A percentile compares a stretch with the other conserved stretches of the same genome.
Evolutionary conservation across 208 protist genomes (phyloP).

Genomic region (Vickermania ingenoplastis): DNA sequence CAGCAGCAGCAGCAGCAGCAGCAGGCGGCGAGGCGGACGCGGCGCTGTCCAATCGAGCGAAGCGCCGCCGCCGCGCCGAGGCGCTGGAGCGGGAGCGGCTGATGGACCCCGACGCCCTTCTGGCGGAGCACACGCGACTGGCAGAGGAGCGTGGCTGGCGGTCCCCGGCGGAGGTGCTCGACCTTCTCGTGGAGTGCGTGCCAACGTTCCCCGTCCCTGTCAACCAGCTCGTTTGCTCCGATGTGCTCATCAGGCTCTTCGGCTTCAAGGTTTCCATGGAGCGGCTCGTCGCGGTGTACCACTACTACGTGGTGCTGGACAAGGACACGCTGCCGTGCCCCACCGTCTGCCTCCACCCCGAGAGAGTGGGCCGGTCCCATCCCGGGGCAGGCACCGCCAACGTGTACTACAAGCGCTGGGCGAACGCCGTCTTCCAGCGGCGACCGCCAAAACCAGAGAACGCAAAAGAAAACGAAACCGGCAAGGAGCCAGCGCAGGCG

Average conservation of each 20-base stretch:
- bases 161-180: constrained; percentile 54
- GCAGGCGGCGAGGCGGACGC: background rate
- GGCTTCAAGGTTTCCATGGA: background rate
- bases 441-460: too few relatives aligned
- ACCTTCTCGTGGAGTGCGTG: constrained; percentile 75
- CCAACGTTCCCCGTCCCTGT: constrained; percentile 64
- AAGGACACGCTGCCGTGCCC: background rate
- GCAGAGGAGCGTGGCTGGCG: constrained; percentile 43
- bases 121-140: constrained; percentile 44
- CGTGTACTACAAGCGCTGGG: background rate
- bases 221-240: constrained; percentile 32
- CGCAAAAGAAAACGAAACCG: background rate
- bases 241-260: constrained; percentile 24
- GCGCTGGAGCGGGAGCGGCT: background rate
- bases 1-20: too few relatives aligned
- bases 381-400: background rate
- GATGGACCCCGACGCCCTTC: constrained; percentile 22
- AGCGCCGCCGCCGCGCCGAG: background rate
- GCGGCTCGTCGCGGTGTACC: background rate
- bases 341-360: background rate
- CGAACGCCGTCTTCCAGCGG: background rate
- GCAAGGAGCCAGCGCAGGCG: background rate
- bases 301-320: background rate
- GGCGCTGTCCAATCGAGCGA: background rate
- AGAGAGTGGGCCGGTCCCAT: background rate